These are phyloP conservation scores for Orbilia javanica DNA, from an alignment of 2,329 filamentous ascomycete species.

Conservation along the genomic window DNA sequence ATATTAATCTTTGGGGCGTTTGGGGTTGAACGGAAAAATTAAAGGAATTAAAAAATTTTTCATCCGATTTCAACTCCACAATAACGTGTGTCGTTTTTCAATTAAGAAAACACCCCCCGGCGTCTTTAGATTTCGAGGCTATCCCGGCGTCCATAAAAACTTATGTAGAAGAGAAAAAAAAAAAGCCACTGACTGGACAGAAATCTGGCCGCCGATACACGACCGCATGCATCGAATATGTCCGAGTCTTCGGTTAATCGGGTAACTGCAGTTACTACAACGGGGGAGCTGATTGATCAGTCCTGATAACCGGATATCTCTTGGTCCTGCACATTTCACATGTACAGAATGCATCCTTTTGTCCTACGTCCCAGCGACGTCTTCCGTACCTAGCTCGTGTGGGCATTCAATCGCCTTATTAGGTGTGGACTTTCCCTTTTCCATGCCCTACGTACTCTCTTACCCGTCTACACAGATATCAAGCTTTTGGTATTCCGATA, in stretches of 20 bases:
- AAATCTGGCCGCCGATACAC: conserved; percentile 27
- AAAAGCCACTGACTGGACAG: conserved; percentile 3
- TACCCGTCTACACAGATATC: conserved; percentile 20
- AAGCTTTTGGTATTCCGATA: conserved; percentile 4
- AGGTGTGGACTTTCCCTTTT: not conserved
- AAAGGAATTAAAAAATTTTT: conserved; percentile 26
- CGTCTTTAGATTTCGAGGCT: not conserved
- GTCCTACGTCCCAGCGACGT: conserved; percentile 1
- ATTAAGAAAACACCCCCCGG: not conserved
- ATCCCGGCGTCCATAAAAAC: conserved; percentile 20
- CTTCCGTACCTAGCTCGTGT: too few relatives aligned
- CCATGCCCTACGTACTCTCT: not conserved
- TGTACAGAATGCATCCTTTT: conserved; percentile 14
- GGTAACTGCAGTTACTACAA: conserved; percentile 16
- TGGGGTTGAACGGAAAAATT: not conserved
- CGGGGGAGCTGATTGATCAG: not conserved
- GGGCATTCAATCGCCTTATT: not conserved
- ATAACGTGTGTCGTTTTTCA: not conserved
- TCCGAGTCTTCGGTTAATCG: conserved; percentile 35
- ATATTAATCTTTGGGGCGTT: conserved; percentile 4
- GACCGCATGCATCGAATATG: conserved; percentile 9
- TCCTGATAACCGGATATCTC: conserved; percentile 33
- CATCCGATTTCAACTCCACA: conserved; percentile 26
- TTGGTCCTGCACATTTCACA: conserved; percentile 46
- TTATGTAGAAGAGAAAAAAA: too few relatives aligned